phyloP scores from a whole-genome alignment of 164 flowering plant species.

The Umbilicus rupestris region DNA sequence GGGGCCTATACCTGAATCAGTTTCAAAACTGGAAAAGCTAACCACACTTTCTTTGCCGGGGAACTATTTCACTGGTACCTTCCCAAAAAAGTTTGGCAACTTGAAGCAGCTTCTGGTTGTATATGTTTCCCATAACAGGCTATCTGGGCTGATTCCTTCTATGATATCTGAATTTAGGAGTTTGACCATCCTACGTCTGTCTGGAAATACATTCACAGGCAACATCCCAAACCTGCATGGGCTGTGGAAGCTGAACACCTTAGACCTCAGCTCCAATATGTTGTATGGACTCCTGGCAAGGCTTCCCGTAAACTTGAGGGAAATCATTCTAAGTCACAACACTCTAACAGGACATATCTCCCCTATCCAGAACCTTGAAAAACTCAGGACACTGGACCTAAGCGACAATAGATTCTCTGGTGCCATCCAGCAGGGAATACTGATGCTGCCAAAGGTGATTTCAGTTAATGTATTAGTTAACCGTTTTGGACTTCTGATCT shows the following conservation, averaged over 20 bases:
- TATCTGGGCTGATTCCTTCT: conserved; percentile 24
- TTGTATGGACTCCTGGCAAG: conserved; percentile 25
- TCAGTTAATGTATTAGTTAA: conserved; percentile 23
- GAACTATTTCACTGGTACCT: conserved; percentile 27
- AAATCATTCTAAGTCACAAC: conserved; percentile 21
- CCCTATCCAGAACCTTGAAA: conserved; percentile 13
- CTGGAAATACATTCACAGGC: conserved; percentile 27
- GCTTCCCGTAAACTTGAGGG: conserved; percentile 21
- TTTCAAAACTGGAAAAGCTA: conserved; percentile 22
- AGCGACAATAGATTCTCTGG: conserved; percentile 37
- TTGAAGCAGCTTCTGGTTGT: conserved; percentile 20
- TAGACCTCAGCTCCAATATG: conserved; percentile 26
- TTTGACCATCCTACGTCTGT: conserved; percentile 15
- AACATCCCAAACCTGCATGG: conserved; percentile 24
- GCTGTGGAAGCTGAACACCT: conserved; percentile 25
- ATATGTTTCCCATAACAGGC: conserved; percentile 26
- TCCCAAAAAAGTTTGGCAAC: conserved; percentile 18
- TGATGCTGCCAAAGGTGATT: conserved; percentile 21
- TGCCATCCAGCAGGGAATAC: conserved; percentile 14
- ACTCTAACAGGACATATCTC: conserved; percentile 26
- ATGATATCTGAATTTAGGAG: conserved; percentile 13
- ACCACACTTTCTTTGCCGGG: conserved; percentile 17
- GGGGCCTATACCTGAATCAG: conserved; percentile 28
- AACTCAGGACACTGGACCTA: conserved; percentile 21
- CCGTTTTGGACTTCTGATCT: too few species aligned